Percentiles rank a stretch among this genome's conserved stretches.
Conservation (phyloP, 768 basidiomycete species). For the Leucosporidium scottii region DNA sequence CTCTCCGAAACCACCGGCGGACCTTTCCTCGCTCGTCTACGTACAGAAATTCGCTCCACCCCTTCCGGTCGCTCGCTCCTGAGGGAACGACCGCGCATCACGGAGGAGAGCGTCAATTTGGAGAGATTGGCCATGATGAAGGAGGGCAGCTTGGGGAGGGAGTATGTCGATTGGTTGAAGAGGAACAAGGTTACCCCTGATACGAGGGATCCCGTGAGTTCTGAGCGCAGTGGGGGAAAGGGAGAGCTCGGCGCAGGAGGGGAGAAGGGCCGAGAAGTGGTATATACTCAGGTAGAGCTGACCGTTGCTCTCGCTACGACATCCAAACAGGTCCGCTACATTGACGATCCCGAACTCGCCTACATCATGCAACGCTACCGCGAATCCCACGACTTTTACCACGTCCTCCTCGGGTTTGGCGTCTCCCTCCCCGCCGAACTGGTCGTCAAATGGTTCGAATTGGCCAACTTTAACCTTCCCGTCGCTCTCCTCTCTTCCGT, state of each 20-base stretch:
- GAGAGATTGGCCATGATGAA: conserved; percentile 57
- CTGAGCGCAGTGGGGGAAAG: neutral
- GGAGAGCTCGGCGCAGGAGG: neutral
- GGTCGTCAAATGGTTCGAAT: conserved; percentile 89
- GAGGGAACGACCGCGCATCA: conserved; percentile 74
- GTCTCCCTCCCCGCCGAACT: conserved; percentile 86
- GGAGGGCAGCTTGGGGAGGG: conserved; percentile 73
- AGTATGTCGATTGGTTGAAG: conserved; percentile 85
- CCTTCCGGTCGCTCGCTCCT: conserved; percentile 78
- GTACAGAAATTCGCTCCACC: conserved; percentile 68
- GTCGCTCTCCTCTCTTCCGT: conserved; percentile 72
- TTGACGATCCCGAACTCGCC: conserved; percentile 88
- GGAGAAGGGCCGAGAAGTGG: neutral
- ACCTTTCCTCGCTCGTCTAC: conserved; percentile 59
- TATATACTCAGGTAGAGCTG: neutral
- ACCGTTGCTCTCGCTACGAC: neutral
- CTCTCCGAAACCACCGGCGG: conserved; percentile 86
- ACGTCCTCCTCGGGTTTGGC: conserved; percentile 79
- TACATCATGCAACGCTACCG: conserved; percentile 98
- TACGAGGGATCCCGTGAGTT: conserved; percentile 74
- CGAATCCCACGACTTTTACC: conserved; percentile 96
- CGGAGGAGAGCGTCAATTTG: conserved; percentile 67
- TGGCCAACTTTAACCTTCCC: conserved; percentile 82
- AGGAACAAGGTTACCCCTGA: conserved; percentile 85
- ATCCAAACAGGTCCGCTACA: conserved; percentile 70